Evolutionary conservation across 2,329 filamentous ascomycete genomes (phyloP), one percentile per base, ranked within the genome.

Genomic region (Phoma herbarum): DNA sequence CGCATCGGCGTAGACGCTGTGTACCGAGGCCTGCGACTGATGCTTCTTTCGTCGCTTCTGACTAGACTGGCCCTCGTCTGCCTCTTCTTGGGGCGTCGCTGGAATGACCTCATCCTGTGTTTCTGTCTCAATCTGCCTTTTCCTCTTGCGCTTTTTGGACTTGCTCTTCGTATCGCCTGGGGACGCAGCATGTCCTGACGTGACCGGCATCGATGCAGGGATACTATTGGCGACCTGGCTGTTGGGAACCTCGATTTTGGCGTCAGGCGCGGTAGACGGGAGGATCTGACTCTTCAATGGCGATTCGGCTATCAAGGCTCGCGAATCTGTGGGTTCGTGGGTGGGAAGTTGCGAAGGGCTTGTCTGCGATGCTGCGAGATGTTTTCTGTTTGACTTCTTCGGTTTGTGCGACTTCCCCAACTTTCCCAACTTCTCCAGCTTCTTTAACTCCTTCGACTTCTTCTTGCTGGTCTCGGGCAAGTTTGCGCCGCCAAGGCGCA

Each of bases 201-300:
- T 55, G 48, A 31, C 52, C 2, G 55, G 61, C 6, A 61, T 54
- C 1, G 60, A 50, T 28, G 54, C 33, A 16, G 51, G 45, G 23
- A 39, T 10, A 9, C 35, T 39, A 12, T n/a, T 48, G 26, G 10
- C 39, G 14, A 35, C 18, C 20, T 68, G 66, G 1, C 62, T 62
- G 47, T 66, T 58, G 5, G 63, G 65, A 1, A 66, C 62, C 20
- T 63, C 54, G 18, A 67, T 45, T 14, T 60, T 53, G 4, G 51
- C 26, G 2, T 51, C 31, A 42, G 39, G 33, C 14, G 33, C 37
- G 12, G 50, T 42, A n/a, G 45, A 25, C 12, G 31, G 12, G 22
- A 35, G 5, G 1, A 20, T 7, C 25, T 55, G 37, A 3, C 37
- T 52, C 31, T 56, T 52, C 25, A 43, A 52, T 10, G 57, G 52